A percentile compares a stretch with the other conserved stretches of the same genome.
These are phyloP conservation scores for Aphanomyces cochlioides DNA, from an alignment of 352 stramenopile species.

Conservation along the genomic window DNA sequence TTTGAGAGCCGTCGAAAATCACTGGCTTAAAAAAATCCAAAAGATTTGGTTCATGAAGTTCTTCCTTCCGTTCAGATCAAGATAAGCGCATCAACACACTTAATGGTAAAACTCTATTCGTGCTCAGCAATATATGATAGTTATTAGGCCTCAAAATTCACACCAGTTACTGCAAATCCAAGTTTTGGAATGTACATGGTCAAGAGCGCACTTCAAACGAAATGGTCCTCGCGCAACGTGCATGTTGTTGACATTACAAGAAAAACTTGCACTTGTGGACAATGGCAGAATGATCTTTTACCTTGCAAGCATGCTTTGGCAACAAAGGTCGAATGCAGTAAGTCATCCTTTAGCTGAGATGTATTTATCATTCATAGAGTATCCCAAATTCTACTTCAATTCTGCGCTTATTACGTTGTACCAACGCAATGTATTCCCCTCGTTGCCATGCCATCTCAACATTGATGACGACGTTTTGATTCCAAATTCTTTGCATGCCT, in stretches of 20 bases:
- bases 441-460: background rate
- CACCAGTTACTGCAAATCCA: background rate
- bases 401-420: background rate
- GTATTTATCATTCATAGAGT: slow-evolving; percentile 4
- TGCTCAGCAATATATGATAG: background rate
- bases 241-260: background rate
- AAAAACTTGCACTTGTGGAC: background rate
- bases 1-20: background rate
- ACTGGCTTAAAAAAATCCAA: background rate
- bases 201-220: background rate
- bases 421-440: background rate
- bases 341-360: background rate
- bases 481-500: background rate
- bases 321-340: background rate
- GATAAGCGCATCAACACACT: background rate
- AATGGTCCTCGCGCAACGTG: background rate
- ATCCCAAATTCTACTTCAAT: background rate
- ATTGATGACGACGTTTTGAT: background rate
- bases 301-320: background rate
- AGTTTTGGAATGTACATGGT: background rate
- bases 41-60: background rate
- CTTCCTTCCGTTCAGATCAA: background rate
- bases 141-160: background rate
- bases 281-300: background rate
- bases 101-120: no score